A percentile compares a stretch with the other conserved stretches of the same genome.
Conservation (phyloP, 2,329 filamentous ascomycete species). For the Colletotrichum musae region DNA sequence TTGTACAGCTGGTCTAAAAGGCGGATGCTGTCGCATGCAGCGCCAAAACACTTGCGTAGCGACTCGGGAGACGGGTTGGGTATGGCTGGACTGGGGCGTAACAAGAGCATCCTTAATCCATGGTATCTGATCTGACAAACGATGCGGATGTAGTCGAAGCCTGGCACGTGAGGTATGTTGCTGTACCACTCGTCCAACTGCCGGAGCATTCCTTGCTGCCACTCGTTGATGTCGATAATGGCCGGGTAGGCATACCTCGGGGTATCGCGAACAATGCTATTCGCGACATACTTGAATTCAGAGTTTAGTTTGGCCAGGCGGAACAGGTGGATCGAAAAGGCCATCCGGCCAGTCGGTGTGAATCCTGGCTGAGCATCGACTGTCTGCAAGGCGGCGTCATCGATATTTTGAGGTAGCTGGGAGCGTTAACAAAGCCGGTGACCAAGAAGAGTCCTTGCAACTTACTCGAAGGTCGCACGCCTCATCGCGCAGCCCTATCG, state of each 20-base stretch:
- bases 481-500: constrained; percentile 68
- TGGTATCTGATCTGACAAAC: constrained; percentile 64
- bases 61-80: constrained; percentile 59
- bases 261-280: constrained; percentile 63
- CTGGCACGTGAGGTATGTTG: constrained; percentile 19
- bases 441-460: background rate
- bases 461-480: constrained; percentile 66
- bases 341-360: constrained; percentile 17
- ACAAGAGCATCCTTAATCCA: constrained; percentile 62
- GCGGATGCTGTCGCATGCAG: constrained; percentile 57
- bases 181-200: constrained; percentile 57
- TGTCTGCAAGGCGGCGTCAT: constrained; percentile 42
- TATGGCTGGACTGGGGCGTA: constrained; percentile 67
- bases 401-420: constrained; percentile 49
- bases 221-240: constrained; percentile 59
- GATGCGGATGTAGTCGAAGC: constrained; percentile 45
- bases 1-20: constrained; percentile 60
- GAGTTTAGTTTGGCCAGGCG: constrained; percentile 64
- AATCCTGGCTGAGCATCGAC: background rate
- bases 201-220: constrained; percentile 60
- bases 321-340: constrained; percentile 64
- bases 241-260: constrained; percentile 65
- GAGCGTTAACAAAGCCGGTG: constrained; percentile 37
- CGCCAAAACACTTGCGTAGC: constrained; percentile 58
- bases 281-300: constrained; percentile 70